Base-by-base conservation (phyloP, 73 alveolate species). In the Paramecium tetraurelia region DNA sequence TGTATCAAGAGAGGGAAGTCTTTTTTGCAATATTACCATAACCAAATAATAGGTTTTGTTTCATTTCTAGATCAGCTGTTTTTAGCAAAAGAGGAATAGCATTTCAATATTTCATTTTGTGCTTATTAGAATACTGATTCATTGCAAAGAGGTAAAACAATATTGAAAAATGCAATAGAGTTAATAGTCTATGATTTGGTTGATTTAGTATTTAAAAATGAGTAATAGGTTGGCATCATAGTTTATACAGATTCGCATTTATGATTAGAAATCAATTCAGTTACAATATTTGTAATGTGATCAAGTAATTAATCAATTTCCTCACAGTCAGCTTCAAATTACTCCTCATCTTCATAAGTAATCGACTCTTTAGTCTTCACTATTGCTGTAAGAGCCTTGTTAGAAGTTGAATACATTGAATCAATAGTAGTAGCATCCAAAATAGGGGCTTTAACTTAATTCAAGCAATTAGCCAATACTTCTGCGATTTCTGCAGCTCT, bases 401-500 rank as follows among this genome's bases (percentile, higher is more conserved):
- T 38, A 3, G 40, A 75, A 0, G 18, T 41, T 36, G n/a, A 35
- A n/a, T 4, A 75, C 36, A 75, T 75, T 18, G 58, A 75, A 38
- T 75, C 87, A 33, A 75, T 35, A 1, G 40, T 38, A 35, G n/a
- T 35, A 38, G 38, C 12, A 35, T 75, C 59, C 8, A 75, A 41
- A 38, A 48, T 31, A 11, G 90, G 76, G 5, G 48, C 21, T 44
- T 35, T 80, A 43, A 80, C 33, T 27, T 31, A 41, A 48, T 41
- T 80, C 22, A 80, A 29, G 43, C 76, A 40, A 24, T 80, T 41
- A 46, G 90, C 90, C 22, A 80, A 43, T 11, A 31, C 70, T 44
- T 80, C 90, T 38, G 75, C 46, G 7, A 80, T 22, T 80, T 41
- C 57, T 20, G 90, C 75, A 43, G 77, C 90, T 80, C 90, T 80